Conservation (phyloP, 2,329 filamentous ascomycete genomes). For the Diaporthe citrichinensis region DNA sequence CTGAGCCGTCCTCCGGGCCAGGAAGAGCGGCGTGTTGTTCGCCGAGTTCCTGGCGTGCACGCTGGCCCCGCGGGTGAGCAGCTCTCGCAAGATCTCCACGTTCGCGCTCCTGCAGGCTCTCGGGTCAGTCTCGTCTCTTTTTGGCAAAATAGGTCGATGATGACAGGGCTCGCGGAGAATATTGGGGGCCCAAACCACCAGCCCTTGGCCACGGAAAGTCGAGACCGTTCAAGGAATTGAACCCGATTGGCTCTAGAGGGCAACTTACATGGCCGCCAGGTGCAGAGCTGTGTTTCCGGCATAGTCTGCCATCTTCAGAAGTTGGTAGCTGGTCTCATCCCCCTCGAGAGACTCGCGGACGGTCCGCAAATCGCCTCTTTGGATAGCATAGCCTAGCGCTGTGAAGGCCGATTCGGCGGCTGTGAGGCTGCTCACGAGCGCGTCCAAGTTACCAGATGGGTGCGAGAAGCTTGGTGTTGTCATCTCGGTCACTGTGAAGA, state of each 20-base stretch:
- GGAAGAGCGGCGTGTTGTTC: constrained; percentile 75
- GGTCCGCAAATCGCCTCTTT: constrained; percentile 75
- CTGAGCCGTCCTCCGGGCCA: constrained; percentile 72
- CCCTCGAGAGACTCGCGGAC: constrained; percentile 77
- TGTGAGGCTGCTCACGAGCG: constrained; percentile 59
- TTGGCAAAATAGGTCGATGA: no score
- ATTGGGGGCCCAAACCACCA: background rate
- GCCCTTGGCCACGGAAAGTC: background rate
- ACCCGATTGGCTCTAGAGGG: background rate
- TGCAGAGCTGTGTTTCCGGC: constrained; percentile 81
- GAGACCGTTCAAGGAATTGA: background rate
- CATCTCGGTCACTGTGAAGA: constrained; percentile 76
- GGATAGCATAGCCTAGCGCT: constrained; percentile 84
- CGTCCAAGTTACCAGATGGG: constrained; percentile 69
- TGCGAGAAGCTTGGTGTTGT: constrained; percentile 82
- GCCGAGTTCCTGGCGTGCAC: constrained; percentile 76
- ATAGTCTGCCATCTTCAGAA: constrained; percentile 84
- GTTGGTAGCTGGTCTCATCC: constrained; percentile 66
- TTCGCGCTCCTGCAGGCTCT: constrained; percentile 56
- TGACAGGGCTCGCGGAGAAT: background rate
- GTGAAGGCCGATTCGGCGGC: constrained; percentile 75
- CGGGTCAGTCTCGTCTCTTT: background rate
- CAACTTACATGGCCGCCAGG: constrained; percentile 63
- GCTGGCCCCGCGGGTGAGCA: constrained; percentile 74
- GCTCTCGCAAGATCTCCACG: constrained; percentile 67